A percentile compares a stretch with the other conserved stretches of the same genome.
These are phyloP conservation scores for Talaromyces marneffei DNA, from an alignment of 2,329 filamentous ascomycete species.

Conservation along the genomic window DNA sequence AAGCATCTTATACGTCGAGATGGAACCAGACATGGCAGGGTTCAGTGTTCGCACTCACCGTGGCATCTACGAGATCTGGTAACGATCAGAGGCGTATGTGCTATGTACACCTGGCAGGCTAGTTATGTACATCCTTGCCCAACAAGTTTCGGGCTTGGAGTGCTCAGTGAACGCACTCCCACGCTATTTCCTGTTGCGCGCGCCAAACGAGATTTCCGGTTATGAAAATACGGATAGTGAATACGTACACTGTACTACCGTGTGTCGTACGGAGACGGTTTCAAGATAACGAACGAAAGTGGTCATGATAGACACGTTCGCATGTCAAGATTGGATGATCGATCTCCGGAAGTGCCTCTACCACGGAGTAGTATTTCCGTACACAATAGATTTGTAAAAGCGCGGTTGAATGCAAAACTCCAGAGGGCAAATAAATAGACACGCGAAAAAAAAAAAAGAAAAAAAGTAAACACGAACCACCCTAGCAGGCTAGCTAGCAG, in stretches of 20 bases:
- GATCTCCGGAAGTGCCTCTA: constrained; percentile 4
- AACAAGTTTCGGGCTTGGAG: neutral
- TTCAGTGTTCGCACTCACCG: neutral
- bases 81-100: constrained; percentile 4
- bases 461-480: neutral
- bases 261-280: neutral
- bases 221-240: neutral
- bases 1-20: neutral
- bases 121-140: constrained; percentile 5
- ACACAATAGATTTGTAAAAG: neutral
- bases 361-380: constrained; percentile 11
- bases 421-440: neutral
- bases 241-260: neutral
- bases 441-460: neutral
- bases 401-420: neutral
- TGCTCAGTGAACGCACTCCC: neutral
- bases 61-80: constrained; percentile 6
- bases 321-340: neutral
- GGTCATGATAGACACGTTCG: constrained; percentile 4
- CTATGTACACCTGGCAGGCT: constrained; percentile 1
- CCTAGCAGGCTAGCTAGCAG: neutral
- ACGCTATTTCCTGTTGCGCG: constrained; percentile 5
- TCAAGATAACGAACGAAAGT: neutral
- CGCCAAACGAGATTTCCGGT: constrained; percentile 1
- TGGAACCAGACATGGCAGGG: neutral